These are phyloP conservation scores for Myxozyma melibiosi DNA, from an alignment of 805 yeast species.

Conservation along the genomic window DNA sequence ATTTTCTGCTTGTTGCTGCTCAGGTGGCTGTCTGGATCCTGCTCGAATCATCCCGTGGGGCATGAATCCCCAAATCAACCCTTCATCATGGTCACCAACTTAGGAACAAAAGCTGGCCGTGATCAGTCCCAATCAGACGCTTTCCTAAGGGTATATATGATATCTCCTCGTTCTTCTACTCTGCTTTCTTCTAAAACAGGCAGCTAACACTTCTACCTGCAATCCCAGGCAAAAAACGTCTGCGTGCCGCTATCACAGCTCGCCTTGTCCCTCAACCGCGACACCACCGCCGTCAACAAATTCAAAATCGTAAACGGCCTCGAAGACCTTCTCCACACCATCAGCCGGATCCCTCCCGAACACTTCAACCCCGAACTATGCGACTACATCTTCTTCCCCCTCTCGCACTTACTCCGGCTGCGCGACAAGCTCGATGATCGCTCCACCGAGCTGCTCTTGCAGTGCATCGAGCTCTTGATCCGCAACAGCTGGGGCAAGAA, in stretches of 20 bases:
- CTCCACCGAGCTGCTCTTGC: slow-evolving; percentile 51
- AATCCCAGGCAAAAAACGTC: slow-evolving; percentile 12
- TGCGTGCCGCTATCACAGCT: slow-evolving; percentile 29
- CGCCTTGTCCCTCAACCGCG: slow-evolving; percentile 15
- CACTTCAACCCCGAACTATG: slow-evolving; percentile 46
- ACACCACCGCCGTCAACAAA: slow-evolving; percentile 13
- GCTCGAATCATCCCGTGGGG: no score
- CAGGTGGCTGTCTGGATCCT: no score
- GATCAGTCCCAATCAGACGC: no score
- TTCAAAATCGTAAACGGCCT: slow-evolving; percentile 31
- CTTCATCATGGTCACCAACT: no score
- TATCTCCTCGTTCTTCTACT: background rate
- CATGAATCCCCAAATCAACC: no score
- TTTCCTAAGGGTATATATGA: background rate
- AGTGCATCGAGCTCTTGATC: slow-evolving; percentile 51
- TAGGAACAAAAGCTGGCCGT: no score
- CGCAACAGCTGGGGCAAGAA: slow-evolving; percentile 53
- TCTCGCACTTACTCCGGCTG: slow-evolving; percentile 56
- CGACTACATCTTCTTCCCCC: slow-evolving; percentile 64
- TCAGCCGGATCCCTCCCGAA: slow-evolving; percentile 13
- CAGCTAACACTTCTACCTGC: no score
- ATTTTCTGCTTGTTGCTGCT: no score
- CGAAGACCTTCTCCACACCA: slow-evolving; percentile 19
- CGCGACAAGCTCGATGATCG: slow-evolving; percentile 49
- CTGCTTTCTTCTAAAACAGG: background rate